phyloP scores from a whole-genome alignment of 176 grass and related monocot species.

The Oryza punctata region DNA sequence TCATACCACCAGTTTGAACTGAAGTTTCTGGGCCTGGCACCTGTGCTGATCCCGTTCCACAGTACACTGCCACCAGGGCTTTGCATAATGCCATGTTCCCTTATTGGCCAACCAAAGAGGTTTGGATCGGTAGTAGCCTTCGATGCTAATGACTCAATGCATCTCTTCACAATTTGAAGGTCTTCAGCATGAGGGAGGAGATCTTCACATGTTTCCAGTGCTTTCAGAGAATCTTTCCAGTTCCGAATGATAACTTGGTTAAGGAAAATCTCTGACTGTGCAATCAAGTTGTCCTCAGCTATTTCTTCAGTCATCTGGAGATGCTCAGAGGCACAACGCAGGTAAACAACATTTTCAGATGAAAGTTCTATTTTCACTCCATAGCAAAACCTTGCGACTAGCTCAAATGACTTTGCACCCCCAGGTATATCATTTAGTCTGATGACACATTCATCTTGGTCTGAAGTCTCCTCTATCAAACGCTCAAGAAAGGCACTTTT shows the following conservation, averaged over 20 bases:
- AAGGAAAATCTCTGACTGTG: conserved; percentile 75
- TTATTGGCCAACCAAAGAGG: conserved; percentile 86
- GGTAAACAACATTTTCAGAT: conserved; percentile 67
- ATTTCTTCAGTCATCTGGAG: conserved; percentile 86
- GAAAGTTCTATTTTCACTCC: conserved; percentile 85
- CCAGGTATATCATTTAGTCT: conserved; percentile 69
- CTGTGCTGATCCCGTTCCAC: conserved; percentile 94
- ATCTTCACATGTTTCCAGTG: conserved; percentile 76
- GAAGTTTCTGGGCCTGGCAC: conserved; percentile 78
- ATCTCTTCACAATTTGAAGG: conserved; percentile 81
- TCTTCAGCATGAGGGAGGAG: conserved; percentile 74
- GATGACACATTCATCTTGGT: conserved; percentile 57
- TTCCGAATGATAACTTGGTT: conserved; percentile 73
- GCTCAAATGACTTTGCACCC: conserved; percentile 79
- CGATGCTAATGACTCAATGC: conserved; percentile 78
- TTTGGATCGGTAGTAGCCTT: conserved; percentile 81
- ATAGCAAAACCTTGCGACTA: conserved; percentile 90
- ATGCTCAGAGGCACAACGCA: conserved; percentile 75
- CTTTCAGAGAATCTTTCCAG: conserved; percentile 85
- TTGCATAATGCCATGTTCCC: conserved; percentile 69
- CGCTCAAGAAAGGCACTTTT: conserved; percentile 67
- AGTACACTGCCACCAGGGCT: conserved; percentile 82
- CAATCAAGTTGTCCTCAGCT: conserved; percentile 77
- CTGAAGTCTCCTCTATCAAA: conserved; percentile 67
- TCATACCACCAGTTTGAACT: conserved; percentile 95